Evolutionary conservation across 495 filamentous ascomycete species (phyloP).

Genomic region (Xeromyces bisporus): DNA sequence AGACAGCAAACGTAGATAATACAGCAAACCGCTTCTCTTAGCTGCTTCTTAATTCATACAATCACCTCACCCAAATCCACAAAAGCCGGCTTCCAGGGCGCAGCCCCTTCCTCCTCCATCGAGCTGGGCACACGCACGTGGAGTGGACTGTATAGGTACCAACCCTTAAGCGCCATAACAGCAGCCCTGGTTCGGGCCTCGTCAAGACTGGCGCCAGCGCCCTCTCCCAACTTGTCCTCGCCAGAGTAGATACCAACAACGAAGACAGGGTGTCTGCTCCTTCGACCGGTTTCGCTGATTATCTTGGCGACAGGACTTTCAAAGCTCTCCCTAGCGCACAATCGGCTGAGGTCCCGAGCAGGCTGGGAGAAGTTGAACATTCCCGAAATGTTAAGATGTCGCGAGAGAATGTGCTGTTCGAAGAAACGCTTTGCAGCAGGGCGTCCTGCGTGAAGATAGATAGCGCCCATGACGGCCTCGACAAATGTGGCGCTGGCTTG

Average conservation of each 20-base stretch:
- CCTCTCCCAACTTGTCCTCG: conserved; percentile 77
- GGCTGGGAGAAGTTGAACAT: conserved; percentile 76
- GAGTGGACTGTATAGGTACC: conserved; percentile 86
- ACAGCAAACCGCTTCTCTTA: conserved; percentile 8
- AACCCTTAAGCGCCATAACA: conserved; percentile 69
- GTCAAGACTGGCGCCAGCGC: conserved; percentile 51
- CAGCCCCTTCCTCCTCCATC: conserved; percentile 46
- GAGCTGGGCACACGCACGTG: conserved; percentile 62
- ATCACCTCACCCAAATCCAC: conserved; percentile 86
- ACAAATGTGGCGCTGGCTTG: conserved; percentile 49
- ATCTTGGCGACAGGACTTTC: conserved; percentile 74
- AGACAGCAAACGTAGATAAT: conserved; percentile 14
- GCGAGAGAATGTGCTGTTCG: conserved; percentile 60
- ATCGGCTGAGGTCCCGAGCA: conserved; percentile 55
- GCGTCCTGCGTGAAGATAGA: conserved; percentile 64
- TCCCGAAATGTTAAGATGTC: conserved; percentile 54
- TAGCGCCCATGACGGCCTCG: conserved; percentile 60
- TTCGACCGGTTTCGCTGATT: conserved; percentile 72
- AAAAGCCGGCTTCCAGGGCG: conserved; percentile 62
- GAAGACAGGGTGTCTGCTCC: conserved; percentile 69
- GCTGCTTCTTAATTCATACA: conserved; percentile 19
- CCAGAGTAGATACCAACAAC: conserved; percentile 91
- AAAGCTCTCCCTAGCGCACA: conserved; percentile 82
- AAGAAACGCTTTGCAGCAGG: conserved; percentile 64
- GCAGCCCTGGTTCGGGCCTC: conserved; percentile 64